These are phyloP conservation scores for Trypanosoma rangeli DNA, from an alignment of 208 protist genomes.

Conservation along the genomic window DNA sequence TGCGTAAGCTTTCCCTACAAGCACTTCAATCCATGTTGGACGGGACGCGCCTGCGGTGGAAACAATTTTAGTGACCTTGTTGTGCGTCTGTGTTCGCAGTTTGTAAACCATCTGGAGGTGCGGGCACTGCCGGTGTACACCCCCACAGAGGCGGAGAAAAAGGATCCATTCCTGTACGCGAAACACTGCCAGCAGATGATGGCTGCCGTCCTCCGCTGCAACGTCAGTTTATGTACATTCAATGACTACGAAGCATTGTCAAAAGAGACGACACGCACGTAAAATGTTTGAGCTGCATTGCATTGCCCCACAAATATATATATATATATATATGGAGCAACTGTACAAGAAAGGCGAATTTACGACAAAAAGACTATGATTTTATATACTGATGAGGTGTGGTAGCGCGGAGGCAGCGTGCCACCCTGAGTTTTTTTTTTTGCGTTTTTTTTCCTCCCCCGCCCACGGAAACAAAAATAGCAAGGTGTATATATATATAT, in stretches of 20 bases:
- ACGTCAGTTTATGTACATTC: conserved; percentile 65
- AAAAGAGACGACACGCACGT: not conserved
- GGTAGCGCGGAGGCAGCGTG: too few species aligned
- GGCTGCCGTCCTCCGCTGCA: conserved; percentile 58
- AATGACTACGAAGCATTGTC: conserved; percentile 43
- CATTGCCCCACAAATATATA: not conserved
- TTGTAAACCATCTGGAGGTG: conserved; percentile 81
- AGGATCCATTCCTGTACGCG: conserved; percentile 71
- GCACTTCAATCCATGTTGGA: conserved; percentile 90
- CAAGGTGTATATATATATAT: too few species aligned
- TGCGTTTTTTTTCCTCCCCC: too few species aligned
- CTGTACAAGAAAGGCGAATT: not conserved
- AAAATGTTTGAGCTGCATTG: not conserved
- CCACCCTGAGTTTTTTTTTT: too few species aligned
- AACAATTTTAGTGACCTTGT: conserved; percentile 65
- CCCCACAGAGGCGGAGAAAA: conserved; percentile 80
- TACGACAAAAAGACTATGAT: too few species aligned
- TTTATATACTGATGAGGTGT: too few species aligned
- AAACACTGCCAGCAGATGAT: conserved; percentile 86
- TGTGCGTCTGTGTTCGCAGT: conserved; percentile 78
- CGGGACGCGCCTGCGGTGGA: conserved; percentile 62
- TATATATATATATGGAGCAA: not conserved
- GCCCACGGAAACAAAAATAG: too few species aligned
- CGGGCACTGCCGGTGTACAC: conserved; percentile 83
- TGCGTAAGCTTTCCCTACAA: conserved; percentile 82